Evolutionary conservation across 192 early-diverging fungal genomes (phyloP).

Genomic region (Coemansia sp.): DNA sequence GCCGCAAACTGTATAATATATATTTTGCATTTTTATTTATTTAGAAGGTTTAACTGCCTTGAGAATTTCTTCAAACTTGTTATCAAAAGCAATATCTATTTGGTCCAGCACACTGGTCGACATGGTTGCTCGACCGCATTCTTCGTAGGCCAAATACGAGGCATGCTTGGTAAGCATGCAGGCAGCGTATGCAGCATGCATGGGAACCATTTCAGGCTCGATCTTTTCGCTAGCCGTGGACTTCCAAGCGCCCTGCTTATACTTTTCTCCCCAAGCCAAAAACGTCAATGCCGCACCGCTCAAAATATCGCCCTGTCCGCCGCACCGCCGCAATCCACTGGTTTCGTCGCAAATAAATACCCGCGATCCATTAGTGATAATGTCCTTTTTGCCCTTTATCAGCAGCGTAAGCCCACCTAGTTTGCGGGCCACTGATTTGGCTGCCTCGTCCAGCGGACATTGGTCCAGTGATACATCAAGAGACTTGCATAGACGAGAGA

Average conservation of each 20-base stretch:
- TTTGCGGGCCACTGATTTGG: slow-evolving; percentile 57
- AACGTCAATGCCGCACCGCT: slow-evolving; percentile 82
- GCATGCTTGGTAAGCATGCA: slow-evolving; percentile 46
- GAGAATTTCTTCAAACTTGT: slow-evolving; percentile 50
- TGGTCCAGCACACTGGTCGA: slow-evolving; percentile 43
- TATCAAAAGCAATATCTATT: slow-evolving; percentile 50
- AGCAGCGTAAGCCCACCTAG: slow-evolving; percentile 79
- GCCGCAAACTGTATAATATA: not conserved
- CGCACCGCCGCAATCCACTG: slow-evolving; percentile 82
- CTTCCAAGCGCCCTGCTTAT: slow-evolving; percentile 60
- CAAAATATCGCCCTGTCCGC: slow-evolving; percentile 95
- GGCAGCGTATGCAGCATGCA: slow-evolving; percentile 67
- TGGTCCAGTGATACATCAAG: slow-evolving; percentile 43
- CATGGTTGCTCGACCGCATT: slow-evolving; percentile 41
- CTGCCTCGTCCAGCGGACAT: slow-evolving; percentile 33
- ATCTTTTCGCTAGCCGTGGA: slow-evolving; percentile 11
- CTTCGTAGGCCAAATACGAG: slow-evolving; percentile 48
- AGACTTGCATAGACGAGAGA: slow-evolving; percentile 67
- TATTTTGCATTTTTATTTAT: slow-evolving; percentile 4
- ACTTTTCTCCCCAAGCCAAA: slow-evolving; percentile 77
- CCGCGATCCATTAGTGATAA: slow-evolving; percentile 71
- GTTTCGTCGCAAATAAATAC: slow-evolving; percentile 61
- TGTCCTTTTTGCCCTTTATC: slow-evolving; percentile 73
- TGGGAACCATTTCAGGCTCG: slow-evolving; percentile 30
- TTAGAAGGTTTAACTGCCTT: slow-evolving; percentile 31